Evolutionary conservation across 768 basidiomycete species (phyloP).

Genomic region (Leccinum variicolor): DNA sequence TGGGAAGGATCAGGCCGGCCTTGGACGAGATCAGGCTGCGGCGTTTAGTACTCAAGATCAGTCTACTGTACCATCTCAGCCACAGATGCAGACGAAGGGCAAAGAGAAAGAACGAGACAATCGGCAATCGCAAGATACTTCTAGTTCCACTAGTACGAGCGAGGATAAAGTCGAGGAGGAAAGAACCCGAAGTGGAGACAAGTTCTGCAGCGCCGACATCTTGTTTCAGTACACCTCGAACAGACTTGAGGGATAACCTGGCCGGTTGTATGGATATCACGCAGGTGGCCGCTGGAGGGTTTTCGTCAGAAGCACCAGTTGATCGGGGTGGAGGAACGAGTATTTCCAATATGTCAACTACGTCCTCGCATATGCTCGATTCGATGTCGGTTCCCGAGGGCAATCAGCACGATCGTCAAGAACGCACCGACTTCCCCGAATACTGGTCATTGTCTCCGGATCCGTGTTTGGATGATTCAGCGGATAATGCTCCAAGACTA

Average conservation of each 20-base stretch:
- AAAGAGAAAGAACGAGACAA: constrained; percentile 22
- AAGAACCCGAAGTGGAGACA: constrained; percentile 3
- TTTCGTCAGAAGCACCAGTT: constrained; percentile 7
- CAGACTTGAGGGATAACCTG: constrained; percentile 6
- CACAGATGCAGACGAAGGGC: constrained; percentile 5
- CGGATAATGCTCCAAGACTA: constrained; percentile 18
- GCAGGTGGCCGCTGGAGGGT: not conserved
- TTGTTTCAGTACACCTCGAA: constrained; percentile 15
- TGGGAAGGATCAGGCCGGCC: constrained; percentile 43
- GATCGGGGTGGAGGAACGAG: constrained; percentile 22
- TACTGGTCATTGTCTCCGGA: not conserved
- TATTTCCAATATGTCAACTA: not conserved
- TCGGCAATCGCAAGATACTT: not conserved
- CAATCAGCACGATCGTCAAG: not conserved
- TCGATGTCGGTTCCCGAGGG: not conserved
- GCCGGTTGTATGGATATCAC: not conserved
- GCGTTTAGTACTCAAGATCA: constrained; percentile 42
- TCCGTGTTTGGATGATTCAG: constrained; percentile 2
- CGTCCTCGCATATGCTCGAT: constrained; percentile 8
- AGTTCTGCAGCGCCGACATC: constrained; percentile 5
- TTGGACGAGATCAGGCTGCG: constrained; percentile 71
- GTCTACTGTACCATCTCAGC: not conserved
- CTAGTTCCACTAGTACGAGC: constrained; percentile 1
- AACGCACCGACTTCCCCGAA: not conserved
- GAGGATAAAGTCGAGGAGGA: constrained; percentile 7